These are phyloP conservation scores for Yarrowia sp. DNA, from an alignment of 805 yeast species.

Conservation along the genomic window DNA sequence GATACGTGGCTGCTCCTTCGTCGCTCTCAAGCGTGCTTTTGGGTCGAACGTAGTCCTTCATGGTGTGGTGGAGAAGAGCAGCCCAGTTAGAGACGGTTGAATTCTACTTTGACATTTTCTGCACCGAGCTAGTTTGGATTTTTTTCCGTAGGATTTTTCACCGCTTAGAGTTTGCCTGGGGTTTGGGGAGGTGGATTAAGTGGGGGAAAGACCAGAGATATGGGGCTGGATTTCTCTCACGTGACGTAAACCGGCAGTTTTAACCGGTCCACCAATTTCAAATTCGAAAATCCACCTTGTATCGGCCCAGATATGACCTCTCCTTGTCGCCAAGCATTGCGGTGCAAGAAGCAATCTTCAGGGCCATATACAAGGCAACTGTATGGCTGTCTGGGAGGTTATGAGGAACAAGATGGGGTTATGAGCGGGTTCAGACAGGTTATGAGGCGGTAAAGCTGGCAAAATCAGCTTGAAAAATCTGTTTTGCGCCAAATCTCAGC, in stretches of 20 bases:
- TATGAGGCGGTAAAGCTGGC: no score
- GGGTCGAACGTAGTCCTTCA: slow-evolving; percentile 38
- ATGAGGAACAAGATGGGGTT: background rate
- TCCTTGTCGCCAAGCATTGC: background rate
- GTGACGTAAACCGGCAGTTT: background rate
- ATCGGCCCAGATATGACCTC: no score
- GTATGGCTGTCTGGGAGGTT: background rate
- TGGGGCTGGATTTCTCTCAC: background rate
- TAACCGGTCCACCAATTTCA: no score
- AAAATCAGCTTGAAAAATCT: no score
- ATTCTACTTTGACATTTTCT: background rate
- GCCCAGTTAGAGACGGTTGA: no score
- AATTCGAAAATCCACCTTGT: no score
- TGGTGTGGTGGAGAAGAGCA: slow-evolving; percentile 1
- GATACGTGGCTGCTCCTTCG: slow-evolving; percentile 38
- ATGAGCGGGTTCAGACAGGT: no score
- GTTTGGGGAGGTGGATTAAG: no score
- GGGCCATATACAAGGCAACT: no score
- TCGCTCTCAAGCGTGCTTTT: slow-evolving; percentile 38
- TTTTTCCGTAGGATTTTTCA: slow-evolving; percentile 5
- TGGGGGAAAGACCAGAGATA: background rate
- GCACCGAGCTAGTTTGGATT: slow-evolving; percentile 17
- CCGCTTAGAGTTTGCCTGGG: slow-evolving; percentile 1
- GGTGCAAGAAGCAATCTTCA: slow-evolving; percentile 3
- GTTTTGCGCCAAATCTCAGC: no score